phyloP scores from a whole-genome alignment of 2,329 filamentous ascomycete genomes.

The Exophiala sp. region DNA sequence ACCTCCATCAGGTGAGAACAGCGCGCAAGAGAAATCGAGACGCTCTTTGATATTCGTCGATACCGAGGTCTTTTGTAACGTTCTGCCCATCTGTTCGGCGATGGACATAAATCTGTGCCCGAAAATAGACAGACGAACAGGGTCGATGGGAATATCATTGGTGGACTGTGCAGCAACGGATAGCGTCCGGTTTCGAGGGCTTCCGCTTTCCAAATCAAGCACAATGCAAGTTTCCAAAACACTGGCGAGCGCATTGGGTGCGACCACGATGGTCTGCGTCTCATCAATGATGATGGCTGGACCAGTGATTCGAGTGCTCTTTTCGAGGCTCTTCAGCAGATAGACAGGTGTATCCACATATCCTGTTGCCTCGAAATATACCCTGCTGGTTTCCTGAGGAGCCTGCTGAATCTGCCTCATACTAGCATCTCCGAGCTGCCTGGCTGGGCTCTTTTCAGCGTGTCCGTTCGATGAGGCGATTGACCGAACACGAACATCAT shows the following conservation, averaged over 20 bases:
- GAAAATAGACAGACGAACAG: conserved; percentile 74
- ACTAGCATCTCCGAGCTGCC: conserved; percentile 5
- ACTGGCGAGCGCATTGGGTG: conserved; percentile 36
- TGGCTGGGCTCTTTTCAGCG: conserved; percentile 68
- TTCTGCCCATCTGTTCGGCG: conserved; percentile 78
- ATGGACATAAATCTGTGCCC: conserved; percentile 82
- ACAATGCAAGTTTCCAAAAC: conserved; percentile 39
- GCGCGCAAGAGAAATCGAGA: conserved; percentile 76
- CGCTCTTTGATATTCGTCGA: conserved; percentile 77
- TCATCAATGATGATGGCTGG: conserved; percentile 36
- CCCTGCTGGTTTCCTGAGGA: conserved; percentile 13
- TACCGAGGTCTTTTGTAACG: conserved; percentile 74
- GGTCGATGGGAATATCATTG: conserved; percentile 58
- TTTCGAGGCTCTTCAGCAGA: conserved; percentile 34
- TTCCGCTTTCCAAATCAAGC: conserved; percentile 57
- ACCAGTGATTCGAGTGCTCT: conserved; percentile 32
- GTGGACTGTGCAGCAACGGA: conserved; percentile 48
- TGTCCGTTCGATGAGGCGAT: conserved; percentile 56
- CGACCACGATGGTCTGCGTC: conserved; percentile 47
- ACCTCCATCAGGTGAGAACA: conserved; percentile 72
- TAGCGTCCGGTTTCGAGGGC: conserved; percentile 43
- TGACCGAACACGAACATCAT: conserved; percentile 83
- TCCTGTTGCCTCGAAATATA: conserved; percentile 36
- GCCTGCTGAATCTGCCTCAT: not conserved
- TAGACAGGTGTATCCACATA: conserved; percentile 38